Percentiles rank a stretch among this genome's conserved stretches.
phyloP scores from a whole-genome alignment of 148 eudicot species.

The Diospyros kaki region DNA sequence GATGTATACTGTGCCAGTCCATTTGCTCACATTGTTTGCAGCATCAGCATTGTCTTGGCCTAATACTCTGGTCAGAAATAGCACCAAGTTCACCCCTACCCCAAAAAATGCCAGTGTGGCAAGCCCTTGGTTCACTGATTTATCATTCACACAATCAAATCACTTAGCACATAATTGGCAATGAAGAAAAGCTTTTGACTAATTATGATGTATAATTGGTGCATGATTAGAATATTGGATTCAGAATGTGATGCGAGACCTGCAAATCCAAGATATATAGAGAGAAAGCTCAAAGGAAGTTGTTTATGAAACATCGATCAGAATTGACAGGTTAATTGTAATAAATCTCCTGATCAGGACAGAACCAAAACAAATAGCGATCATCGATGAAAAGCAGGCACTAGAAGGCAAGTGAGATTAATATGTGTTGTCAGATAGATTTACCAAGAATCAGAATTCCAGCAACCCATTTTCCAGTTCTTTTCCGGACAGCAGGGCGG shows the following conservation, averaged over 20 bases:
- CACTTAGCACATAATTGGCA: neutral
- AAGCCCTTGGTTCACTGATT: slow-evolving; percentile 72
- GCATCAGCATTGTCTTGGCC: slow-evolving; percentile 75
- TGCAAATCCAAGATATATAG: too few relatives aligned
- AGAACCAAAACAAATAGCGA: too few relatives aligned
- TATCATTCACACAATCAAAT: neutral
- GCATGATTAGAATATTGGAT: too few relatives aligned
- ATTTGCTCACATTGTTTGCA: slow-evolving; percentile 74
- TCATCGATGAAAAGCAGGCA: too few relatives aligned
- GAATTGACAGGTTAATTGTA: too few relatives aligned
- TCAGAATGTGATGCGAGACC: too few relatives aligned
- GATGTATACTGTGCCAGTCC: slow-evolving; percentile 77
- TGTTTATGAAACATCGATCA: too few relatives aligned
- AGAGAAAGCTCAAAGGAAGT: too few relatives aligned
- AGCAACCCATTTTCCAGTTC: slow-evolving; percentile 56
- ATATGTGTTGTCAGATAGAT: neutral
- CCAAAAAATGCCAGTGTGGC: slow-evolving; percentile 77
- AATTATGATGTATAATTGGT: too few relatives aligned
- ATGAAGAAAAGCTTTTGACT: too few relatives aligned
- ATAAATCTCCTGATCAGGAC: too few relatives aligned
- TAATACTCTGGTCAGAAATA: slow-evolving; percentile 65
- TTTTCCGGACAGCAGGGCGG: slow-evolving; percentile 47
- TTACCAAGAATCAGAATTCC: slow-evolving; percentile 57
- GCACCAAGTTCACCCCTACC: slow-evolving; percentile 64
- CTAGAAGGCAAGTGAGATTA: too few relatives aligned